phyloP scores from a whole-genome alignment of 2,329 filamentous ascomycete genomes.

The Xylariaceae sp. region DNA sequence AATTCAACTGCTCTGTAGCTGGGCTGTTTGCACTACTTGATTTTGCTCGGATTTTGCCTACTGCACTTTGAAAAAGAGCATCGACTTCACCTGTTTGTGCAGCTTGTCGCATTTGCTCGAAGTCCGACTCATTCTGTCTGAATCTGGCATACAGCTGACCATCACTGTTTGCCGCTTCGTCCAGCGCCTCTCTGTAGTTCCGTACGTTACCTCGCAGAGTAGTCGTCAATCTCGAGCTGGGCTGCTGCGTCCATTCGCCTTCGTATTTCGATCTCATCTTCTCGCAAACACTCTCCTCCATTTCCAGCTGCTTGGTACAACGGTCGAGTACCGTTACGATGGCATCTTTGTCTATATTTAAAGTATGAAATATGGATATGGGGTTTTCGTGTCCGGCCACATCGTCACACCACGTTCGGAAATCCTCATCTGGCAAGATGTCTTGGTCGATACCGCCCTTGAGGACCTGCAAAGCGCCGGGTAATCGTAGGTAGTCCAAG shows the following conservation, averaged over 20 bases:
- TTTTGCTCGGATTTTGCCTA: constrained; percentile 73
- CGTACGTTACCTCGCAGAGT: constrained; percentile 84
- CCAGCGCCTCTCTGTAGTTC: constrained; percentile 83
- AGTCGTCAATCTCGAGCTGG: constrained; percentile 82
- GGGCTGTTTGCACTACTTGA: constrained; percentile 61
- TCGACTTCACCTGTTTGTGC: constrained; percentile 85
- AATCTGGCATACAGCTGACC: constrained; percentile 78
- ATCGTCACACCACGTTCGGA: constrained; percentile 90
- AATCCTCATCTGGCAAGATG: constrained; percentile 82
- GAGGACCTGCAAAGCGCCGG: constrained; percentile 82
- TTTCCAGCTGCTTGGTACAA: constrained; percentile 84
- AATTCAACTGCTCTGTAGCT: constrained; percentile 64
- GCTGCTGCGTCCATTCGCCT: constrained; percentile 93
- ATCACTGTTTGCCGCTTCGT: constrained; percentile 86
- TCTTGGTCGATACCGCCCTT: constrained; percentile 93
- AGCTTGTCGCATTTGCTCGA: constrained; percentile 91
- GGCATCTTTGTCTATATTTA: constrained; percentile 74
- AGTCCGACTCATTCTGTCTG: constrained; percentile 80
- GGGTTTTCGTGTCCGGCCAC: constrained; percentile 84
- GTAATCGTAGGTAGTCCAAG: constrained; percentile 87
- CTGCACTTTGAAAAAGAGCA: constrained; percentile 80
- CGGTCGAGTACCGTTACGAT: constrained; percentile 72
- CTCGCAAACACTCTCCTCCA: constrained; percentile 97
- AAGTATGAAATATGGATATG: constrained; percentile 70
- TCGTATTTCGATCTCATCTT: constrained; percentile 99